Conservation (phyloP, 768 basidiomycete genomes). For the Lentinula lateritia region DNA sequence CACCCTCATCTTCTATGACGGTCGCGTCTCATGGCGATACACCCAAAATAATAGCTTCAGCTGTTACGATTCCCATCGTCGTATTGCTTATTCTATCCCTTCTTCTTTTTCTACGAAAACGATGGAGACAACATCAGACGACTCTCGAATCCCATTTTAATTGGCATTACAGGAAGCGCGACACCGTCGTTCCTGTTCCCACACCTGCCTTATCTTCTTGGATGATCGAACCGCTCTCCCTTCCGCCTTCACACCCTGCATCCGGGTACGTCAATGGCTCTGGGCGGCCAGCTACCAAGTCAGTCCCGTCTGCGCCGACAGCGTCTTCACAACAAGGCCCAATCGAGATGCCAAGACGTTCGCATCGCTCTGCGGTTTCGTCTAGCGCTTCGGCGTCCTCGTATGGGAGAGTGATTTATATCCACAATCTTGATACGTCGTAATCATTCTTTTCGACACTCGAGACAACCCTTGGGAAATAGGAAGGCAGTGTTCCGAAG, state of each 20-base stretch:
- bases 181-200: not conserved
- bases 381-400: not conserved
- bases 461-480: too few species aligned
- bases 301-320: constrained; percentile 1
- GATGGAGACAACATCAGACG: not conserved
- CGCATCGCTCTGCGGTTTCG: not conserved
- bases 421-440: not conserved
- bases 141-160: not conserved
- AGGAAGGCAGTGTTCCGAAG: too few species aligned
- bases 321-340: not conserved
- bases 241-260: constrained; percentile 1
- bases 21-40: not conserved
- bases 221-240: not conserved
- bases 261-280: constrained; percentile 1
- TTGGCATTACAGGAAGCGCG: not conserved
- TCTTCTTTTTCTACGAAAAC: not conserved
- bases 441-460: not conserved
- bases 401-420: not conserved
- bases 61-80: not conserved
- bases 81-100: not conserved
- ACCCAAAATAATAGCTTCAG: not conserved
- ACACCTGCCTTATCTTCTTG: not conserved
- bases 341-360: not conserved
- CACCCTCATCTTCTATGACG: not conserved
- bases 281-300: not conserved